These are phyloP conservation scores for Chlorophyllum brunneum DNA, from an alignment of 768 basidiomycete genomes.

Conservation along the genomic window DNA sequence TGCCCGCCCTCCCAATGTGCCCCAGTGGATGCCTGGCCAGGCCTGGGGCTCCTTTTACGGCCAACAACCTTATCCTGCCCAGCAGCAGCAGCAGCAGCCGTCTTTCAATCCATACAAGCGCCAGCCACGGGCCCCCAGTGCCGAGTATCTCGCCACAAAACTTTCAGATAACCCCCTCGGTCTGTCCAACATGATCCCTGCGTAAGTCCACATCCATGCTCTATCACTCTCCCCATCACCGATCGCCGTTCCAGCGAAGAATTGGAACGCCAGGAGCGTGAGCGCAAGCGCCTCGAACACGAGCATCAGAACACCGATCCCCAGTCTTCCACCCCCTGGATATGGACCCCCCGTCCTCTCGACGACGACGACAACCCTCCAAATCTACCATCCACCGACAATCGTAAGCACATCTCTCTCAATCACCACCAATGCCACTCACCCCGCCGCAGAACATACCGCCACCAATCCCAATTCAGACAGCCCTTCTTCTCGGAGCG, in stretches of 20 bases:
- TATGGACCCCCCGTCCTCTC: conserved; percentile 60
- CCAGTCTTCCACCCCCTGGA: conserved; percentile 60
- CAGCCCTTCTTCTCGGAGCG: conserved; percentile 7
- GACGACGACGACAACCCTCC: conserved; percentile 23
- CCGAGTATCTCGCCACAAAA: conserved; percentile 59
- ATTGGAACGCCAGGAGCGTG: conserved; percentile 25
- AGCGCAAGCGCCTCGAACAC: neutral
- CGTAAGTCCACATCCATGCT: conserved; percentile 36
- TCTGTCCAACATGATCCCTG: conserved; percentile 60
- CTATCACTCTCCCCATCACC: neutral
- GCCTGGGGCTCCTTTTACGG: conserved; percentile 28
- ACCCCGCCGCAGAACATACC: neutral
- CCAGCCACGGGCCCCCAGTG: conserved; percentile 53
- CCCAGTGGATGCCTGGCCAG: conserved; percentile 36
- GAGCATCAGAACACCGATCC: conserved; percentile 18
- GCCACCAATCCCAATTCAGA: neutral
- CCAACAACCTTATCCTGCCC: conserved; percentile 21
- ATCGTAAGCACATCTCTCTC: neutral
- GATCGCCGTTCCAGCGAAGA: conserved; percentile 26
- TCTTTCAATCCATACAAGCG: conserved; percentile 63
- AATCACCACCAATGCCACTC: conserved; percentile 8
- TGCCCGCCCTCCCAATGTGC: conserved; percentile 19
- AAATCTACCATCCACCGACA: too few relatives aligned
- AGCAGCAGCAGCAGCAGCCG: conserved; percentile 22
- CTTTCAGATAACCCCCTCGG: conserved; percentile 63